A percentile compares a stretch with the other conserved stretches of the same genome.
These are phyloP conservation scores for Sclerotinia borealis DNA, from an alignment of 2,329 filamentous ascomycete species.

Conservation along the genomic window DNA sequence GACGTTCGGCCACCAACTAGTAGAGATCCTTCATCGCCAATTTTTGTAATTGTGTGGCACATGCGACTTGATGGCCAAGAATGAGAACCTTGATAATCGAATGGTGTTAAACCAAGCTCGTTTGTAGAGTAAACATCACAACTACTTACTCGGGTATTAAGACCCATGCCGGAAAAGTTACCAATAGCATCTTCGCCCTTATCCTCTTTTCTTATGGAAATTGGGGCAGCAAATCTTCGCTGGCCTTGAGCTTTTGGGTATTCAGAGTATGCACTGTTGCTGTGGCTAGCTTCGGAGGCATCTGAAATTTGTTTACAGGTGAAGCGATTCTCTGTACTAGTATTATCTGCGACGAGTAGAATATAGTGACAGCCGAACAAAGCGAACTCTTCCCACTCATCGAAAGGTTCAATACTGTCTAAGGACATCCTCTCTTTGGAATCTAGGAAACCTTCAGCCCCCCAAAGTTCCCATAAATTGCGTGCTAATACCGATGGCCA, in stretches of 20 bases:
- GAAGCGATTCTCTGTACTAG: background rate
- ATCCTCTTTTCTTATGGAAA: conserved; percentile 37
- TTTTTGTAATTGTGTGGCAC: conserved; percentile 69
- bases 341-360: conserved; percentile 54
- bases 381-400: conserved; percentile 94
- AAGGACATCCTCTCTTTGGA: conserved; percentile 53
- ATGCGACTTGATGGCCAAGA: conserved; percentile 47
- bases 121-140: conserved; percentile 43
- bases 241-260: conserved; percentile 39
- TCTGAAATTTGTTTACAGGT: background rate
- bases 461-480: conserved; percentile 82
- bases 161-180: conserved; percentile 31
- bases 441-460: conserved; percentile 58
- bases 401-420: conserved; percentile 74
- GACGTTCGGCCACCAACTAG: conserved; percentile 75
- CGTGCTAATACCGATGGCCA: conserved; percentile 59
- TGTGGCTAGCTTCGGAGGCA: background rate
- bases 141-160: conserved; percentile 36
- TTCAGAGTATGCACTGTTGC: conserved; percentile 32
- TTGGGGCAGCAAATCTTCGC: conserved; percentile 55
- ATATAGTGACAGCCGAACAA: conserved; percentile 83
- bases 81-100: conserved; percentile 8
- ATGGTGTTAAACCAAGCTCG: background rate
- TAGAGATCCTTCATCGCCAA: conserved; percentile 53
- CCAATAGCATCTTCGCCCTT: conserved; percentile 31